A percentile compares a stretch with the other conserved stretches of the same genome.
Conservation (phyloP, 164 flowering plant genomes). For the Sedum album region DNA sequence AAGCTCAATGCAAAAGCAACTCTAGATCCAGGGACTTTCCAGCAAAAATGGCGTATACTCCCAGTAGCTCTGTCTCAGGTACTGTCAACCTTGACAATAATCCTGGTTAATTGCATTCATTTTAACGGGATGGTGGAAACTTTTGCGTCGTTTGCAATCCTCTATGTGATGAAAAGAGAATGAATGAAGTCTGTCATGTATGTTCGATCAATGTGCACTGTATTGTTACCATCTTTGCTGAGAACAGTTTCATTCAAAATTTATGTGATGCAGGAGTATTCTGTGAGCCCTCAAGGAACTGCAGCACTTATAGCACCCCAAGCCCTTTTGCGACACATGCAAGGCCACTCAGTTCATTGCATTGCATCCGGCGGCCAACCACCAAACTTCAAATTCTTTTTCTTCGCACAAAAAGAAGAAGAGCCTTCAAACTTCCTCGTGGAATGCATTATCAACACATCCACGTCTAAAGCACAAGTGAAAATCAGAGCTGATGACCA, state of each 20-base stretch:
- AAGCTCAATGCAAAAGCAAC: conserved; percentile 70
- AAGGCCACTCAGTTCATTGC: conserved; percentile 74
- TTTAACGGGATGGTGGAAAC: background rate
- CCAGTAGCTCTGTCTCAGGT: conserved; percentile 72
- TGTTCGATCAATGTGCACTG: too few relatives aligned
- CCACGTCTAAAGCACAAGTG: conserved; percentile 67
- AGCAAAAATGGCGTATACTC: conserved; percentile 94
- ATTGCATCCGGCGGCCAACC: conserved; percentile 96
- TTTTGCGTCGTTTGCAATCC: background rate
- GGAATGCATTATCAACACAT: conserved; percentile 77
- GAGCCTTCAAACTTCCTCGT: conserved; percentile 61
- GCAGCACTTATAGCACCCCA: conserved; percentile 71
- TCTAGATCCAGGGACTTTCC: conserved; percentile 76
- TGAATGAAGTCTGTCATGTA: background rate
- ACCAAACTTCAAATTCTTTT: conserved; percentile 95
- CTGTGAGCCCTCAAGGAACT: conserved; percentile 61
- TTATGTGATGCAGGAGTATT: conserved; percentile 45
- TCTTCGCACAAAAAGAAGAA: conserved; percentile 85
- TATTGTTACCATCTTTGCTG: background rate
- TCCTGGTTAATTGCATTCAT: conserved; percentile 14
- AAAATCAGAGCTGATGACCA: conserved; percentile 91
- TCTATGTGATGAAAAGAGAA: background rate
- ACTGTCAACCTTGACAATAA: background rate
- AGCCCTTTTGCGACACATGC: conserved; percentile 78
- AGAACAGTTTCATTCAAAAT: background rate